Base-by-base conservation (phyloP, 768 basidiomycete genomes). In the Lactarius sanguifluus region DNA sequence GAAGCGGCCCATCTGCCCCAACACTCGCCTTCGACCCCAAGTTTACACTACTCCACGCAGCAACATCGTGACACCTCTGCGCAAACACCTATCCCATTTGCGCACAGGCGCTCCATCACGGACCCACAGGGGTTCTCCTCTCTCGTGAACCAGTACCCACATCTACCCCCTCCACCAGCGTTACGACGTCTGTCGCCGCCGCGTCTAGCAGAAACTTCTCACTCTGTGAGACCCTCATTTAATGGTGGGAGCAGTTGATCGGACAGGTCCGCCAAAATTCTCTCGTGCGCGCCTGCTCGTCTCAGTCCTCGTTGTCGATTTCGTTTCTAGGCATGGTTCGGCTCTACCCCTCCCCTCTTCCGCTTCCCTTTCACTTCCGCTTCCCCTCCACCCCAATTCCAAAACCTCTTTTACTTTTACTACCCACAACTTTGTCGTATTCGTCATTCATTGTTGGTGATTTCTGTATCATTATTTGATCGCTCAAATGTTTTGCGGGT, bases 21-120 rank as follows among this genome's bases (percentile, higher is more conserved):
- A 32, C 71, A 65, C 3, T 66, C 65, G 10, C 79, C 82, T 23
- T 73, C 80, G 54, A 73, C 79, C 15, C 28, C 50, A 3, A 59
- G 36, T 55, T 58, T 70, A n/a, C 70, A 84, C 64, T 76, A 78
- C 59, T 66, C 75, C 62, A 76, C 81, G 25, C 71, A 71, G 61
- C 70, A 71, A 43, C 64, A 62, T 47, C 73, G 70, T 58, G 70
- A 72, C 28, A 59, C 72, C 38, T 71, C 69, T 30, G 57, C 68
- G 8, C 81, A 84, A 61, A 75, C 79, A 10, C 73, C 82, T 50
- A 70, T 83, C 64, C 76, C 83, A 16, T 88, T 82, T 72, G 80
- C 81, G 47, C 85, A 84, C 69, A 81, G 86, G 67, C 82, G 87
- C 59, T 80, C 86, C 45, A 77, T 83, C 59, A 85, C 84, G 36